Percentiles rank a stretch among this genome's conserved stretches.
These are phyloP conservation scores for Arachnopeziza araneosa DNA, from an alignment of 2,329 filamentous ascomycete species.

Conservation along the genomic window DNA sequence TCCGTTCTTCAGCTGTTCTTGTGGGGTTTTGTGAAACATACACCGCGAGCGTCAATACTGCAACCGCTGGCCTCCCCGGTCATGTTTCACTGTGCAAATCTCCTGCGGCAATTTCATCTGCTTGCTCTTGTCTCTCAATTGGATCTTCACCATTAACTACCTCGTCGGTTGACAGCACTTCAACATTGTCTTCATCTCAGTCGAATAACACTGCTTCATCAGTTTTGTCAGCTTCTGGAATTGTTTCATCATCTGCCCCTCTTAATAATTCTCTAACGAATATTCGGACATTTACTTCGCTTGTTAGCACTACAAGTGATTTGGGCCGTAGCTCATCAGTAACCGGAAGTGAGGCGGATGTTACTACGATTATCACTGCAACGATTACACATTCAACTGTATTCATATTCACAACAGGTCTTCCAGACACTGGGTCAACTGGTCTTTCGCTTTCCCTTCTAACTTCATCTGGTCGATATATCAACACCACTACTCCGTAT, in stretches of 20 bases:
- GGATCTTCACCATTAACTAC: neutral
- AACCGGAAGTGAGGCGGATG: too few relatives aligned
- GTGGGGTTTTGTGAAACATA: constrained; percentile 19
- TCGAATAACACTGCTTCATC: neutral
- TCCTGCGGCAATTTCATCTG: constrained; percentile 17
- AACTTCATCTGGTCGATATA: too few relatives aligned
- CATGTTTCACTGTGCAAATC: constrained; percentile 16
- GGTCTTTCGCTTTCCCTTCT: too few relatives aligned
- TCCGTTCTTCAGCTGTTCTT: constrained; percentile 11
- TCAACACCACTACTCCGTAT: too few relatives aligned
- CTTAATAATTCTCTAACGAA: neutral
- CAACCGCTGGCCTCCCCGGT: constrained; percentile 13
- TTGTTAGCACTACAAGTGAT: neutral
- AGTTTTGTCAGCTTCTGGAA: neutral
- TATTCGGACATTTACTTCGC: neutral
- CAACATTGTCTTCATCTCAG: neutral
- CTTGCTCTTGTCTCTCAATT: constrained; percentile 19
- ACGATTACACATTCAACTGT: too few relatives aligned
- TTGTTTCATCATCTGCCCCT: neutral
- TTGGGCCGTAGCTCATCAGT: neutral
- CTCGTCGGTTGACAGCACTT: neutral
- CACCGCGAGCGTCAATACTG: constrained; percentile 11
- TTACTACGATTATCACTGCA: too few relatives aligned
- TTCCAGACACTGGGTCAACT: too few relatives aligned
- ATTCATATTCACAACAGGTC: too few relatives aligned